phyloP scores from a whole-genome alignment of 805 yeast species.

The Pichia californica region DNA sequence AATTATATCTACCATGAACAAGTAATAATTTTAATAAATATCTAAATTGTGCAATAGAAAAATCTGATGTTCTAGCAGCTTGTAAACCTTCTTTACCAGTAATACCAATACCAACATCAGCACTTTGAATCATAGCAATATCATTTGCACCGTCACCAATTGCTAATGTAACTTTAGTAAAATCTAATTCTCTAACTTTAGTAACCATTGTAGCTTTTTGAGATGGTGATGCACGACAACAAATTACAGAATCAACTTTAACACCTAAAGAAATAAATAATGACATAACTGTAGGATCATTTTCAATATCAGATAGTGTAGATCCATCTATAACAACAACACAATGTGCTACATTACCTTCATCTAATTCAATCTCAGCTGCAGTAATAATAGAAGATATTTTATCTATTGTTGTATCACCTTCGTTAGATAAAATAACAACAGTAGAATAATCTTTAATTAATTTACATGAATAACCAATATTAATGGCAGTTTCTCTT shows the following conservation, averaged over 20 bases:
- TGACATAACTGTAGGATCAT: constrained; percentile 63
- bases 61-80: constrained; percentile 93
- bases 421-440: constrained; percentile 46
- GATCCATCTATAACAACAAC: constrained; percentile 95
- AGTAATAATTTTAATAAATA: constrained; percentile 73
- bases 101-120: constrained; percentile 95
- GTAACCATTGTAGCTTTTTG: constrained; percentile 90
- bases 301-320: constrained; percentile 67
- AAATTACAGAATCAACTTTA: constrained; percentile 81
- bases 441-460: constrained; percentile 92
- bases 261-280: constrained; percentile 81
- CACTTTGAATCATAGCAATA: constrained; percentile 98
- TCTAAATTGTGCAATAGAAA: constrained; percentile 90
- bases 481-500: constrained; percentile 94
- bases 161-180: constrained; percentile 76
- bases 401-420: constrained; percentile 34
- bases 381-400: constrained; percentile 66
- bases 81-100: constrained; percentile 97
- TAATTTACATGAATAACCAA: constrained; percentile 89
- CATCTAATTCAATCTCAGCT: constrained; percentile 64
- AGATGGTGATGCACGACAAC: constrained; percentile 95
- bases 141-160: constrained; percentile 99
- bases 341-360: constrained; percentile 82
- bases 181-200: constrained; percentile 66
- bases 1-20: constrained; percentile 96